Conservation (phyloP, 768 basidiomycete genomes). For the Trametes meyenii region DNA sequence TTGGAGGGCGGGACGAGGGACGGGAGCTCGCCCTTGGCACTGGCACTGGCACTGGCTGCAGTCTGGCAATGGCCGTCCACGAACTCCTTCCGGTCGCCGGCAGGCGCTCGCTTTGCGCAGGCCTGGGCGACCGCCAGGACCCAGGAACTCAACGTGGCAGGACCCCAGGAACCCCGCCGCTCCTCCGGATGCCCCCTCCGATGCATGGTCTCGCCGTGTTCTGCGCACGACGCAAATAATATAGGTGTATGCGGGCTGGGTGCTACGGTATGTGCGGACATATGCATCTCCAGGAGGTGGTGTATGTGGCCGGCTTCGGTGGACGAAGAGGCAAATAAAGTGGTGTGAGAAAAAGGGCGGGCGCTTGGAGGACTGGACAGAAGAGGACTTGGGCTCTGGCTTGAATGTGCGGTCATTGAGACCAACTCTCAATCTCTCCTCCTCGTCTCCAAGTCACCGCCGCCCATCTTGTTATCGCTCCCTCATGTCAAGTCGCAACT, state of each 20-base stretch:
- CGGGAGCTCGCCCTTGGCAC: neutral
- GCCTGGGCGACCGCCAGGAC: neutral
- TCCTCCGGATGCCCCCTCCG: slow-evolving; percentile 5
- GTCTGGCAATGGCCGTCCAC: too few relatives aligned
- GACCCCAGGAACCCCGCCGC: slow-evolving; percentile 9
- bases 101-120: neutral
- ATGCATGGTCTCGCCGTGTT: neutral
- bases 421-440: slow-evolving; percentile 23
- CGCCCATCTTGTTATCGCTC: slow-evolving; percentile 24
- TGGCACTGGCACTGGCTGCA: too few relatives aligned
- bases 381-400: slow-evolving; percentile 5
- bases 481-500: slow-evolving; percentile 23
- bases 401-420: slow-evolving; percentile 20
- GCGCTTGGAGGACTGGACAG: slow-evolving; percentile 1
- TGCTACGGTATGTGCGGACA: neutral
- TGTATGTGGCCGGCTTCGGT: neutral
- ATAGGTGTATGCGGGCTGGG: neutral
- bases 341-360: slow-evolving; percentile 19
- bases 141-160: slow-evolving; percentile 11
- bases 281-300: neutral
- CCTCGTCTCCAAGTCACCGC: slow-evolving; percentile 27
- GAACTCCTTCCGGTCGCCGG: neutral
- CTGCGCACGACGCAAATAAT: neutral
- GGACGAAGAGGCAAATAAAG: neutral
- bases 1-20: neutral